Evolutionary conservation across 2,329 filamentous ascomycete species (phyloP).

Genomic region (Neurospora crassa): DNA sequence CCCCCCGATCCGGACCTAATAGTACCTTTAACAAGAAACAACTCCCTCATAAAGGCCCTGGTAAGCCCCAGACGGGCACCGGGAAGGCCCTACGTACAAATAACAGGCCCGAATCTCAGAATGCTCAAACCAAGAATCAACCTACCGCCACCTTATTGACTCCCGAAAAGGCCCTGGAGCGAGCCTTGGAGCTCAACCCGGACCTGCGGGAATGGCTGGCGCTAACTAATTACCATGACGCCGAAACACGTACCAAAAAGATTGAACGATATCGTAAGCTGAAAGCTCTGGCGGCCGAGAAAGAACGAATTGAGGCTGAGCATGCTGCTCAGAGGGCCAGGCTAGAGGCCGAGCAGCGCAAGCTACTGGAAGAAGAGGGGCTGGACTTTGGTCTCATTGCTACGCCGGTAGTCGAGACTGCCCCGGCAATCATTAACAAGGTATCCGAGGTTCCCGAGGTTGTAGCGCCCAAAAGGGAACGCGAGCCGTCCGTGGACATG

Average conservation of each 20-base stretch:
- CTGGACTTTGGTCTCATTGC: slow-evolving; percentile 10
- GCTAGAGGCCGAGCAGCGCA: slow-evolving; percentile 17
- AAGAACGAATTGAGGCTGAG: slow-evolving; percentile 8
- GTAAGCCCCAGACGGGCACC: not conserved
- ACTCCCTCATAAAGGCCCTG: not conserved
- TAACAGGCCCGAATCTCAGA: not conserved
- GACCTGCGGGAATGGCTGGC: slow-evolving; percentile 19
- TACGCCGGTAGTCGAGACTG: not conserved
- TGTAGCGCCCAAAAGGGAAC: not conserved
- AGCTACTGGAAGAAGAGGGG: slow-evolving; percentile 17
- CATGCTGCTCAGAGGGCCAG: slow-evolving; percentile 12
- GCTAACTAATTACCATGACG: slow-evolving; percentile 16
- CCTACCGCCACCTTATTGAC: not conserved
- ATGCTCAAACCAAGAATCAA: not conserved
- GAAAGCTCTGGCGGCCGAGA: slow-evolving; percentile 15
- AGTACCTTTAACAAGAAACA: not conserved
- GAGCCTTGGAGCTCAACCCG: slow-evolving; percentile 9
- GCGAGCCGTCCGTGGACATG: not conserved
- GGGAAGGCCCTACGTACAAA: not conserved
- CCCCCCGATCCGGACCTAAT: not conserved
- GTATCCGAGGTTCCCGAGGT: not conserved
- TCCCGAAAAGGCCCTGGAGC: slow-evolving; percentile 6
- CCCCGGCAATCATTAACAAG: not conserved
- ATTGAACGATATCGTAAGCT: slow-evolving; percentile 15
- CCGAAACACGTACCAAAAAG: slow-evolving; percentile 13